A percentile compares a stretch with the other conserved stretches of the same genome.
Evolutionary conservation across 129 eudicot genomes (phyloP).

Genomic region (Oenanthe sinensis): DNA sequence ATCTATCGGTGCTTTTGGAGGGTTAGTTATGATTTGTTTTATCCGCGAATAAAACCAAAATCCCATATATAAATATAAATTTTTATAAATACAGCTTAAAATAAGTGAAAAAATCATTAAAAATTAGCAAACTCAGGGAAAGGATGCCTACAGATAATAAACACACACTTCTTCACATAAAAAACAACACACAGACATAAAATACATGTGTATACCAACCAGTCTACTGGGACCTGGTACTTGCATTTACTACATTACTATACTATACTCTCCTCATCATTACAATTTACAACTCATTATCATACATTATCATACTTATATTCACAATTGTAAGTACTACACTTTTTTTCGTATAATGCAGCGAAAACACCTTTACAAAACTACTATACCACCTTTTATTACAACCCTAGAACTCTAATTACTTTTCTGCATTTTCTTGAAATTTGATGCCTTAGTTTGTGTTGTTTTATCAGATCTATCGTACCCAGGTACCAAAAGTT

Average conservation of each 20-base stretch:
- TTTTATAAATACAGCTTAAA: too few species aligned
- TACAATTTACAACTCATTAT: not conserved
- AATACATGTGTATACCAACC: not conserved
- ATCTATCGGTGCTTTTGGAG: too few species aligned
- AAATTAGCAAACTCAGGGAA: too few species aligned
- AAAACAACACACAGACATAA: too few species aligned
- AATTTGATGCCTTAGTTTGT: not conserved
- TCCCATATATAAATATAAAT: too few species aligned
- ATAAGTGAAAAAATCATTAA: too few species aligned
- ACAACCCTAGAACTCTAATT: not conserved
- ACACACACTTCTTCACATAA: not conserved
- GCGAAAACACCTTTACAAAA: slow-evolving; percentile 5
- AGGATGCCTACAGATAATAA: not conserved
- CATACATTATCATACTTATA: not conserved
- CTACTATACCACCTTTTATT: not conserved
- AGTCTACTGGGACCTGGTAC: not conserved
- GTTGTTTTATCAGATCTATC: slow-evolving; percentile 12
- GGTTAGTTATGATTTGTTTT: too few species aligned
- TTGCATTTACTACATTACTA: not conserved
- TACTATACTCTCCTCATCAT: not conserved
- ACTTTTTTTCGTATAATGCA: not conserved
- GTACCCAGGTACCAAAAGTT: not conserved
- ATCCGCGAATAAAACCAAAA: too few species aligned
- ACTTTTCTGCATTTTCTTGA: not conserved
- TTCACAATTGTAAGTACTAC: too few species aligned